These are phyloP conservation scores for Komagataella mondaviorum DNA, from an alignment of 805 yeast species.

Conservation along the genomic window DNA sequence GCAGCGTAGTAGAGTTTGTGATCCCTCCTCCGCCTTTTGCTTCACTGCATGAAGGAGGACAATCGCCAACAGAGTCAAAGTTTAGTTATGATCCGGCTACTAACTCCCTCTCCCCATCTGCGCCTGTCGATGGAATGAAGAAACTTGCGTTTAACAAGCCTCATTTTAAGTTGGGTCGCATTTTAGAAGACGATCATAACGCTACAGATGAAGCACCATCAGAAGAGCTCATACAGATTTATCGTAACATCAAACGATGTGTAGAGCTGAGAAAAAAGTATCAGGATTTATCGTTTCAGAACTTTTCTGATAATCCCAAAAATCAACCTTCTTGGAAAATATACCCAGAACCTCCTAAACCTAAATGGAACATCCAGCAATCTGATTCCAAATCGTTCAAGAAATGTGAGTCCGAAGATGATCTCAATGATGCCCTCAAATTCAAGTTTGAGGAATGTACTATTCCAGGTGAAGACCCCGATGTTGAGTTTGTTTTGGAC, in stretches of 20 bases:
- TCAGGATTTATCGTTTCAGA: constrained; percentile 57
- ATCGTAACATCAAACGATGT: constrained; percentile 48
- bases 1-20: constrained; percentile 20
- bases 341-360: constrained; percentile 90
- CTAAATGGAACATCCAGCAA: constrained; percentile 60
- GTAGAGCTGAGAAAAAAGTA: constrained; percentile 68
- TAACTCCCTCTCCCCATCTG: constrained; percentile 10
- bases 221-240: constrained; percentile 52
- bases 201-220: constrained; percentile 45
- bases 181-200: constrained; percentile 34
- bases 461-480: constrained; percentile 36
- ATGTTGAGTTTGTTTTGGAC: constrained; percentile 31
- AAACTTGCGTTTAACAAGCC: constrained; percentile 7
- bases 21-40: constrained; percentile 26
- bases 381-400: constrained; percentile 18
- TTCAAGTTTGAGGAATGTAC: constrained; percentile 45
- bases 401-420: constrained; percentile 11
- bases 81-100: constrained; percentile 16
- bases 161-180: constrained; percentile 28
- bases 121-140: constrained; percentile 5
- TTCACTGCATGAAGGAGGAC: constrained; percentile 1
- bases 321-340: constrained; percentile 61
- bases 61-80: constrained; percentile 4
- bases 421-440: constrained; percentile 23
- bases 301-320: constrained; percentile 72